Base-by-base conservation (phyloP, 805 yeast species). In the Pichia californica region DNA sequence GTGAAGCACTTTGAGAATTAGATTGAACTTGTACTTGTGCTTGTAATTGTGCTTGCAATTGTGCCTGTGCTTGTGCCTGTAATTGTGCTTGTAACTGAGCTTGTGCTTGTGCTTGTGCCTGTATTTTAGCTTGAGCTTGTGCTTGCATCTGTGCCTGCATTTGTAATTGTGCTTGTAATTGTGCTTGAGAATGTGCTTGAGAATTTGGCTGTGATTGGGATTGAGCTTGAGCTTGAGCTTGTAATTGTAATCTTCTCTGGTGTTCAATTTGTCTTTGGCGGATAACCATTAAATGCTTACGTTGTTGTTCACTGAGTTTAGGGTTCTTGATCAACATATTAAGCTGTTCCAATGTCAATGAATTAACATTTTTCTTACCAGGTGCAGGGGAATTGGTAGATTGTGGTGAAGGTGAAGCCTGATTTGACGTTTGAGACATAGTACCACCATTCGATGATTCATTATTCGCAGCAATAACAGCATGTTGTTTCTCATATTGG, bases 271-370 rank as follows among this genome's bases (percentile, higher is more conserved):
- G 68, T 28, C 49, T 59, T 46, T 54, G 58, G 37, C 47, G 54
- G 10, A 46, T 50, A 26, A 46, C 35, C 36, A 50, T 46, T 21
- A 70, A 52, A 49, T 71, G 75, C 41, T 62, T 65, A 37, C 71
- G 56, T 44, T 71, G 77, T 45, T 67, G 71, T 3, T 72, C 70
- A 5, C 70, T 66, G 43, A 72, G 54, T 11, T 63, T 63, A 8
- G 71, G 70, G 31, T 64, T 62, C 30, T 54, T 48, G 3, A 62
- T 61, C 40, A 57, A 50, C 28, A 52, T 43, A 15, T 52, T 50
- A 35, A 57, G 51, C 38, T 59, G 62, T 8, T 56, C 58, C 8
- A 61, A 50, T 4, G 56, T 54, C 35, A 57, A 34, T 19, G 44
- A 37, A 13, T 43, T 49, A 32, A 29, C 28, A 25, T 19, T 36